Evolutionary conservation across 352 stramenopile genomes (phyloP).

Genomic region (Pythium phragmitis): DNA sequence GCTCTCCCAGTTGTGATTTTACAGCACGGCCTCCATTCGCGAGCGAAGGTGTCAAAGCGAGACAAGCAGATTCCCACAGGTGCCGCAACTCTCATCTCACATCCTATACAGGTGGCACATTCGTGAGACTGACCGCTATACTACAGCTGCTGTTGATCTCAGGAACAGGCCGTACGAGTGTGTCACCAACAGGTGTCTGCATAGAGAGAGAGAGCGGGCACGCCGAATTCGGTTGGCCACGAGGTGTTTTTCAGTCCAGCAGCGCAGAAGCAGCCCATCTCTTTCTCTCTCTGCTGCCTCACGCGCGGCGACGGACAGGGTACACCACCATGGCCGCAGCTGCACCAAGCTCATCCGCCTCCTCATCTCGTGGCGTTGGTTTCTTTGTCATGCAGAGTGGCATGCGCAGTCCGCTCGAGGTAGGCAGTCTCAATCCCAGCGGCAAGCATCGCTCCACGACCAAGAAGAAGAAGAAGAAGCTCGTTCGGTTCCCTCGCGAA

Average conservation of each 20-base stretch:
- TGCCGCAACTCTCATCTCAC: not conserved
- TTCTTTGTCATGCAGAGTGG: slow-evolving; percentile 17
- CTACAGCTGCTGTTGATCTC: slow-evolving; percentile 10
- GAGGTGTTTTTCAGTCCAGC: not conserved
- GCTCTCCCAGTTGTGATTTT: not conserved
- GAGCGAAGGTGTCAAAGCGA: too few relatives aligned
- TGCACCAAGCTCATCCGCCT: not conserved
- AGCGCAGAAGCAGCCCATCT: not conserved
- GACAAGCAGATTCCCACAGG: too few relatives aligned
- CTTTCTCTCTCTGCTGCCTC: not conserved
- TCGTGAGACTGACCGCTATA: not conserved
- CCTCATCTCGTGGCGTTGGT: not conserved
- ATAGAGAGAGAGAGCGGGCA: slow-evolving; percentile 9
- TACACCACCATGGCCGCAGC: slow-evolving; percentile 18
- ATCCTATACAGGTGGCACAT: not conserved
- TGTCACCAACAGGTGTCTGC: not conserved
- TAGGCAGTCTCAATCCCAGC: slow-evolving; percentile 37
- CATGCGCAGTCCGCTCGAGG: slow-evolving; percentile 57
- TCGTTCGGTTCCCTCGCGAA: slow-evolving; percentile 38
- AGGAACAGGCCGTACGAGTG: not conserved
- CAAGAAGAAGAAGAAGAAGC: slow-evolving; percentile 42
- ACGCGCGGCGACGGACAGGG: not conserved
- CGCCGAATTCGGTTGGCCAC: slow-evolving; percentile 6
- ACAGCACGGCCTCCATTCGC: not conserved
- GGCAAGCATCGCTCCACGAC: slow-evolving; percentile 23